Evolutionary conservation across 2,329 filamentous ascomycete genomes (phyloP), one percentile per base, ranked within the genome.

Genomic region (Botrytis aclada): DNA sequence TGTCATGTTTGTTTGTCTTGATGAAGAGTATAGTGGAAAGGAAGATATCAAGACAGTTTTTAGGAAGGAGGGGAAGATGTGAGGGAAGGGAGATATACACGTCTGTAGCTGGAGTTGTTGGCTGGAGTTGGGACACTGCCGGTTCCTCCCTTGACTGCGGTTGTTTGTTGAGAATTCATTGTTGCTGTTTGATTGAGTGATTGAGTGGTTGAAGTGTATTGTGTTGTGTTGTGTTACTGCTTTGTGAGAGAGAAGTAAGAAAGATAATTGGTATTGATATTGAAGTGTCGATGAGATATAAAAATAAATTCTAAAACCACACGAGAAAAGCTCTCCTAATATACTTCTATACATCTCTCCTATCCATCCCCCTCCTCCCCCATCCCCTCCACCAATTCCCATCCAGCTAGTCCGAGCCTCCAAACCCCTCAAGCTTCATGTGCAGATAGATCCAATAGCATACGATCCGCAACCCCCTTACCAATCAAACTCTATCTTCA

Each of bases 121-220:
- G 77, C 75, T n/a, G 77, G 77, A 43, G 78, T 77, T 37, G 72
- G 34, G 2, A 62, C 34, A 2, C 70, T 74, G 64, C 76, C 78
- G 1, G 73, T 69, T 14, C 77, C 78, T 66, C 76, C 77, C 41
- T 62, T 75, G 7, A 78, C 77, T 29, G 75, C 77, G 16, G 75
- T 64, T n/a, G 66, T 70, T 37, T 71, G 72, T 74, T 51, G 72
- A 47, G 60, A 63, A 22, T 62, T 66, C 54, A 69, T 69, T 58
- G 7, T 58, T n/a, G 16, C 20, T 60, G 10, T 12, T 37, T 63
- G 54, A 14, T 41, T 9, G 29, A n/a, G 61, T 29, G 39, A 10
- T 41, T 29, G 43, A 8, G 32, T 32, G 43, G 25, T 51, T 61
- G 22, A 25, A 51, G 8, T n/a, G 22, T 47, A n/a, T 14, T n/a